Evolutionary conservation across 495 filamentous ascomycete genomes (phyloP), one percentile per base, ranked within the genome.

Genomic region (Pyronema domesticum): DNA sequence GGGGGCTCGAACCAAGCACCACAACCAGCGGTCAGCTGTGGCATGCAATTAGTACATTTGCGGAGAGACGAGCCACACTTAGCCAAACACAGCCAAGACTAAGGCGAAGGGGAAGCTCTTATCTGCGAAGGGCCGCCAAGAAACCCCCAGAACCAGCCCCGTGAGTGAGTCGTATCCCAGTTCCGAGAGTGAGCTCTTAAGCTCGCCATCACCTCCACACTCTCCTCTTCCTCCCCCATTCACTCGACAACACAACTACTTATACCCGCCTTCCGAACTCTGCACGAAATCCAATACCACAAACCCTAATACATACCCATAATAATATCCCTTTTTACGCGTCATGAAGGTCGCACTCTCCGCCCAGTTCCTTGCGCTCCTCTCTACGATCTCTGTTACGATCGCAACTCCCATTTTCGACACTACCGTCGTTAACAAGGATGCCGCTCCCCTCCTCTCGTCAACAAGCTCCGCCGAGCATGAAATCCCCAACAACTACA

Each of bases 401-500:
- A 67, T 65, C 67, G 70, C 66, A 62, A 70, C 72, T 50, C 89
- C 89, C 58, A 71, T 84, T 39, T 74, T 84, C 64, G 72, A 73
- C 61, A 75, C 81, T 55, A 81, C 80, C 59, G 83, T 86, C 60
- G 84, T 91, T 68, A 83, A 93, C 69, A 80, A 85, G 61, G 85
- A 81, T 57, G 81, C 81, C 43, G 91, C 93, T 59, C 93, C 93
- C 60, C 74, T 99, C 58, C 72, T 96, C 61, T 89, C 88, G 13
- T 82, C 88, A 7, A 69, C 74, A 30, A 81, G 82, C 62, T 74
- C 86, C 30, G 71, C 85, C 59, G 71, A 72, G 54, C 62, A 65
- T 42, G 76, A 80, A 61, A 77, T 99, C 36, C 83, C 86, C 46
- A 83, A 95, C 72, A 86, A 85, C 39, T 99, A 96, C 69, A 95